These are phyloP conservation scores for Penicillium steckii DNA, from an alignment of 495 filamentous ascomycete genomes.

Conservation along the genomic window DNA sequence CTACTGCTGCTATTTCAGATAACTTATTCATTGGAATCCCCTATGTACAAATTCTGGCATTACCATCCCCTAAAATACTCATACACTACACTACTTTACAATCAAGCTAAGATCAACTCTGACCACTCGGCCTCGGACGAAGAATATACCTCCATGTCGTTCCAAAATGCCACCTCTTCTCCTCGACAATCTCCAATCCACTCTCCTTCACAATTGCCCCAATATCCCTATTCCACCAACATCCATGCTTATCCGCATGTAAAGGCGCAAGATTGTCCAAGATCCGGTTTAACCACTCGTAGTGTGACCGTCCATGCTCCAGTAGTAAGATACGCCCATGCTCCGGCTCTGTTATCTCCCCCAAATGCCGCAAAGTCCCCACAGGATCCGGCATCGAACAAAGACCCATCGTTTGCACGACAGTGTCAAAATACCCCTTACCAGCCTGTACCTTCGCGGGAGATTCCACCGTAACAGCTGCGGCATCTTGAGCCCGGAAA, in stretches of 20 bases:
- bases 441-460: neutral
- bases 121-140: slow-evolving; percentile 33
- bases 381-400: slow-evolving; percentile 81
- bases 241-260: slow-evolving; percentile 85
- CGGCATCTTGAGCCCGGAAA: slow-evolving; percentile 45
- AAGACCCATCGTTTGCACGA: slow-evolving; percentile 90
- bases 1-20: no score
- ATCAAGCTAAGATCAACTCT: neutral
- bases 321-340: slow-evolving; percentile 78
- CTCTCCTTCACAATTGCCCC: slow-evolving; percentile 73
- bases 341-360: slow-evolving; percentile 38
- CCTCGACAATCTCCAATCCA: slow-evolving; percentile 75
- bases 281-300: slow-evolving; percentile 71
- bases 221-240: slow-evolving; percentile 97
- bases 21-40: no score
- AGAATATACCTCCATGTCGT: slow-evolving; percentile 72
- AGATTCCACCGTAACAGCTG: slow-evolving; percentile 18
- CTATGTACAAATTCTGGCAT: no score
- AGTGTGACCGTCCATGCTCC: slow-evolving; percentile 85
- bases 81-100: no score
- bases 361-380: slow-evolving; percentile 56
- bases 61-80: no score
- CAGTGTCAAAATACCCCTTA: slow-evolving; percentile 65
- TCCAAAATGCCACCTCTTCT: slow-evolving; percentile 69
- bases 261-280: slow-evolving; percentile 73